Percentiles rank a stretch among this genome's conserved stretches.
phyloP scores from a whole-genome alignment of 202 grass and related monocot genomes.

The Schoenoplectus triqueter region DNA sequence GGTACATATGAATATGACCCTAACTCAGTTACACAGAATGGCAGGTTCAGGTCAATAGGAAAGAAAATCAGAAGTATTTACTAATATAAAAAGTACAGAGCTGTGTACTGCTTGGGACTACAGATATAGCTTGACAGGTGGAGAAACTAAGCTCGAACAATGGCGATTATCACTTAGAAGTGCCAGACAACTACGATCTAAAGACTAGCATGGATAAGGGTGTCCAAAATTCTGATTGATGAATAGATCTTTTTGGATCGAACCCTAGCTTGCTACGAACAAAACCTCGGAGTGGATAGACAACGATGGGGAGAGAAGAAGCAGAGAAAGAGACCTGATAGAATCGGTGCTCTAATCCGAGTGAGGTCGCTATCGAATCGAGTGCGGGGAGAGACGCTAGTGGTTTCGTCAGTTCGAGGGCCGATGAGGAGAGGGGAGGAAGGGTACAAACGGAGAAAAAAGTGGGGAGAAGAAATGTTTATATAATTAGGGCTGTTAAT shows the following conservation, averaged over 20 bases:
- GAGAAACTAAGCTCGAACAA: constrained; percentile 1
- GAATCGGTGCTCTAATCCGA: constrained; percentile 21
- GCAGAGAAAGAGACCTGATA: constrained; percentile 8
- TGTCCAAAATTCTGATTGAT: neutral
- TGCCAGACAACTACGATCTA: constrained; percentile 20
- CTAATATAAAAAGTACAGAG: neutral
- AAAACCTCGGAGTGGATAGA: neutral
- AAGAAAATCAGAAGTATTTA: neutral
- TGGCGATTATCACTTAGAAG: constrained; percentile 31
- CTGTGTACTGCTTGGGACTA: neutral
- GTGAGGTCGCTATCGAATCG: constrained; percentile 27
- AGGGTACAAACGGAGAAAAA: constrained; percentile 9
- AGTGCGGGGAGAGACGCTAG: neutral
- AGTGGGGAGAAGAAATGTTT: neutral
- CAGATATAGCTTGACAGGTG: constrained; percentile 6
- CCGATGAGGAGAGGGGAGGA: neutral
- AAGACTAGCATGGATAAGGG: neutral
- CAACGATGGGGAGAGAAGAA: neutral
- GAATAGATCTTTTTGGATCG: constrained; percentile 36
- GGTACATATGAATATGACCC: neutral
- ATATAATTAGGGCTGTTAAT: constrained; percentile 35
- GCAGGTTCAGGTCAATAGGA: constrained; percentile 19
- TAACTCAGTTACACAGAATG: neutral
- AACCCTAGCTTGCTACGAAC: constrained; percentile 27
- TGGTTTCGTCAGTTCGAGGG: constrained; percentile 30